Percentiles rank a stretch among this genome's conserved stretches.
phyloP scores from a whole-genome alignment of 179 eudicot genomes.

The Heliamphora pulchella region DNA sequence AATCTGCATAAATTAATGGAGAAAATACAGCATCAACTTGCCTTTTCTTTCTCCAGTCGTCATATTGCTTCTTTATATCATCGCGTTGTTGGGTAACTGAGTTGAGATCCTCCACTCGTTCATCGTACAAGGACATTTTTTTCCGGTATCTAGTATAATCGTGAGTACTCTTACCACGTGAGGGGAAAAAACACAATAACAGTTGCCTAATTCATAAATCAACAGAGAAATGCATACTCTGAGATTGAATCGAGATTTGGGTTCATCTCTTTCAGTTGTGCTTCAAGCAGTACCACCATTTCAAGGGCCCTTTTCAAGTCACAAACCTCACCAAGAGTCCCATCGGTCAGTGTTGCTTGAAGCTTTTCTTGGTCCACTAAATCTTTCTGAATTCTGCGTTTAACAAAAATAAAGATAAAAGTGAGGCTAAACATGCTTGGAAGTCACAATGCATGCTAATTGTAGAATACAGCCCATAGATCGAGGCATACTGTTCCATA shows the following conservation, averaged over 20 bases:
- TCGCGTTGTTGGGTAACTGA: slow-evolving; percentile 76
- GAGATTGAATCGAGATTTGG: slow-evolving; percentile 97
- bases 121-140: slow-evolving; percentile 67
- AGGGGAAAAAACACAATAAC: background rate
- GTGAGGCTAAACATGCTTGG: background rate
- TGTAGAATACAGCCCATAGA: background rate
- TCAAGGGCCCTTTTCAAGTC: slow-evolving; percentile 70
- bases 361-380: slow-evolving; percentile 81
- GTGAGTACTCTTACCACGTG: slow-evolving; percentile 10
- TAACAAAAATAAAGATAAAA: slow-evolving; percentile 10
- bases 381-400: slow-evolving; percentile 73
- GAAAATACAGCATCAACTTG: slow-evolving; percentile 18
- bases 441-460: background rate
- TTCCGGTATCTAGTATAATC: slow-evolving; percentile 52
- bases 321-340: slow-evolving; percentile 45
- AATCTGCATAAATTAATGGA: background rate
- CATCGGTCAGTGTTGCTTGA: slow-evolving; percentile 61
- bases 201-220: background rate
- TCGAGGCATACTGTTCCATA: slow-evolving; percentile 72
- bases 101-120: slow-evolving; percentile 82
- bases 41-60: slow-evolving; percentile 96
- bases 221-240: slow-evolving; percentile 45
- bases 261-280: slow-evolving; percentile 92
- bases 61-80: slow-evolving; percentile 79
- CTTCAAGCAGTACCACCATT: slow-evolving; percentile 82